Evolutionary conservation across 2,329 filamentous ascomycete species (phyloP).

Genomic region (Clonostachys rhizophaga): DNA sequence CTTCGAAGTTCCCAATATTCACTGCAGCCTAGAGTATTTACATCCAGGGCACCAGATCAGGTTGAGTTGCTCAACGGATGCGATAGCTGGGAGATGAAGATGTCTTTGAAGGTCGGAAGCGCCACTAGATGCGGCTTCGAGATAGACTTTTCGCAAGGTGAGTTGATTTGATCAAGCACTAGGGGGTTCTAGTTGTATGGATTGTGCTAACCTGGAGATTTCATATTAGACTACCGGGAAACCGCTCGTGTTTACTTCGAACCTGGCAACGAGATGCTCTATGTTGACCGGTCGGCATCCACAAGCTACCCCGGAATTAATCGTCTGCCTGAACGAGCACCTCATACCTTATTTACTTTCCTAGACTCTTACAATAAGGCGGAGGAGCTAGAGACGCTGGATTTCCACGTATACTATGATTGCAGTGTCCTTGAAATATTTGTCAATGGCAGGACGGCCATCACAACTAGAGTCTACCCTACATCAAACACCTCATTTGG

Average conservation of each 20-base stretch:
- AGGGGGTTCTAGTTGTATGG: too few species aligned
- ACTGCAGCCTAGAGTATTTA: constrained; percentile 15
- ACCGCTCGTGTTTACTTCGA: constrained; percentile 32
- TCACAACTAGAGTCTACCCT: constrained; percentile 16
- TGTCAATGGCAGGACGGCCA: constrained; percentile 16
- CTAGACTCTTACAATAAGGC: constrained; percentile 1
- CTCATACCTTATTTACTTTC: constrained; percentile 42
- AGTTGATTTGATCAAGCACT: too few species aligned
- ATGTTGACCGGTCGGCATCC: constrained; percentile 27
- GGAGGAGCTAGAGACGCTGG: constrained; percentile 9
- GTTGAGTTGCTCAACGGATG: too few species aligned
- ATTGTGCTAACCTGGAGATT: too few species aligned
- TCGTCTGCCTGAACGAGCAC: constrained; percentile 25
- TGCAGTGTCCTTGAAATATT: constrained; percentile 16
- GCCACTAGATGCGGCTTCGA: too few species aligned
- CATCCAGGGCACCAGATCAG: background rate
- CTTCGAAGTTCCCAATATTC: constrained; percentile 11
- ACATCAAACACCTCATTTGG: constrained; percentile 6
- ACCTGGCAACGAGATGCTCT: constrained; percentile 28
- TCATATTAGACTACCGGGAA: too few species aligned
- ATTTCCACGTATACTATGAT: constrained; percentile 13
- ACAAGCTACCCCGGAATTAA: constrained; percentile 12
- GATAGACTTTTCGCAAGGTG: too few species aligned
- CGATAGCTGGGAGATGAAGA: too few species aligned
- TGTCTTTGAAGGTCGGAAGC: too few species aligned